Evolutionary conservation across 1,284 basidiomycete genomes (phyloP).

Genomic region (Irpex sp.): DNA sequence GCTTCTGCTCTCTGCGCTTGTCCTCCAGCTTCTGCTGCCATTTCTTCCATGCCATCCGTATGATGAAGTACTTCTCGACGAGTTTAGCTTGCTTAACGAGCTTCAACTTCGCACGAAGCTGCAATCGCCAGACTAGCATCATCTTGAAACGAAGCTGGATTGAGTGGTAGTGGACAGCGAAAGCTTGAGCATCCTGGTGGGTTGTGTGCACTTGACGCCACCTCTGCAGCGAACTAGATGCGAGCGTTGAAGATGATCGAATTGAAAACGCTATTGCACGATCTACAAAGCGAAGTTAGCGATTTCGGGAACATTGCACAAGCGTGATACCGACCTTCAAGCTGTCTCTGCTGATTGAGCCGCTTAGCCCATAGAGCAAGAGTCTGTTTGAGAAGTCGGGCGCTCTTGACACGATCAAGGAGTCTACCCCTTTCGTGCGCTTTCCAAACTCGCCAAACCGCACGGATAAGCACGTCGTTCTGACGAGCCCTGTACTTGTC

Average conservation of each 20-base stretch:
- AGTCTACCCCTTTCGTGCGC: conserved; percentile 62
- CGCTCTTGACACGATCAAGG: conserved; percentile 48
- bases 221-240: conserved; percentile 34
- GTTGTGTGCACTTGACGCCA: conserved; percentile 45
- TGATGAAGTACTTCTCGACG: conserved; percentile 48
- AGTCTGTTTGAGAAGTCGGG: conserved; percentile 39
- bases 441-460: conserved; percentile 66
- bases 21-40: conserved; percentile 50
- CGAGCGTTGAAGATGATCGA: conserved; percentile 37
- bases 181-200: conserved; percentile 45
- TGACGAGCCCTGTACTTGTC: conserved; percentile 54
- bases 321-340: conserved; percentile 37
- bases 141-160: conserved; percentile 40
- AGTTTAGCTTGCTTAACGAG: conserved; percentile 53
- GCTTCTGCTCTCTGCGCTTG: conserved; percentile 40
- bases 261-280: conserved; percentile 48
- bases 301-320: background rate
- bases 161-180: conserved; percentile 47
- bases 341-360: conserved; percentile 34
- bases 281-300: conserved; percentile 27
- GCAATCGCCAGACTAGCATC: conserved; percentile 53
- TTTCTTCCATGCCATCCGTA: conserved; percentile 43
- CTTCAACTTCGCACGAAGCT: conserved; percentile 46
- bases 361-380: conserved; percentile 52
- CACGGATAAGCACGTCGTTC: conserved; percentile 58